Percentiles rank a stretch among this genome's conserved stretches.
These are phyloP conservation scores for Wickerhamomyces canadensis DNA, from an alignment of 805 yeast genomes.

Conservation along the genomic window DNA sequence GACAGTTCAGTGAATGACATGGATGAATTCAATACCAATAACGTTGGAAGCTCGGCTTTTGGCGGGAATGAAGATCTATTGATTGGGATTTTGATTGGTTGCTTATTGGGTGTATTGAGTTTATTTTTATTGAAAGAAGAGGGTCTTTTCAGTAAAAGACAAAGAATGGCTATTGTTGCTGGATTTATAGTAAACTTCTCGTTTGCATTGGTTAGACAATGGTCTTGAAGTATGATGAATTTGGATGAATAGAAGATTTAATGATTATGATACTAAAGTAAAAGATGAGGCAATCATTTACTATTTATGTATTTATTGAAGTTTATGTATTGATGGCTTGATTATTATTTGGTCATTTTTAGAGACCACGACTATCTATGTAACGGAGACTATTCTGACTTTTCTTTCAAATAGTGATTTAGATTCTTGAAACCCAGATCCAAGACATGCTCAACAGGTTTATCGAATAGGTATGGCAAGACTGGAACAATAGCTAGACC, in stretches of 20 bases:
- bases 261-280: no score
- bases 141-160: conserved; percentile 55
- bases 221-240: conserved; percentile 8
- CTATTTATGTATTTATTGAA: no score
- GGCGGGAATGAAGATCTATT: conserved; percentile 61
- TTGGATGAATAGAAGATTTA: no score
- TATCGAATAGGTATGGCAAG: conserved; percentile 74
- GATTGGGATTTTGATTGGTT: conserved; percentile 68
- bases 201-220: conserved; percentile 51
- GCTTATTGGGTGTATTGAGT: conserved; percentile 68
- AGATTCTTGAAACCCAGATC: conserved; percentile 57
- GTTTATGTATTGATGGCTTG: background rate
- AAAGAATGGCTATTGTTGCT: conserved; percentile 60
- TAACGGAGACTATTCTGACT: conserved; percentile 2
- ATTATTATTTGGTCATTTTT: no score
- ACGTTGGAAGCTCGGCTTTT: conserved; percentile 32
- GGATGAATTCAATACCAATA: conserved; percentile 41
- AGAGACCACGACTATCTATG: no score
- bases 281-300: no score
- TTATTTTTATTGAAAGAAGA: conserved; percentile 58
- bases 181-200: conserved; percentile 67
- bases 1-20: conserved; percentile 59
- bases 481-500: conserved; percentile 76
- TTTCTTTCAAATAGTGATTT: conserved; percentile 24
- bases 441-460: conserved; percentile 70